phyloP scores from a whole-genome alignment of 225 moss, liverwort and hornwort species.

The Marchantia paleacea region DNA sequence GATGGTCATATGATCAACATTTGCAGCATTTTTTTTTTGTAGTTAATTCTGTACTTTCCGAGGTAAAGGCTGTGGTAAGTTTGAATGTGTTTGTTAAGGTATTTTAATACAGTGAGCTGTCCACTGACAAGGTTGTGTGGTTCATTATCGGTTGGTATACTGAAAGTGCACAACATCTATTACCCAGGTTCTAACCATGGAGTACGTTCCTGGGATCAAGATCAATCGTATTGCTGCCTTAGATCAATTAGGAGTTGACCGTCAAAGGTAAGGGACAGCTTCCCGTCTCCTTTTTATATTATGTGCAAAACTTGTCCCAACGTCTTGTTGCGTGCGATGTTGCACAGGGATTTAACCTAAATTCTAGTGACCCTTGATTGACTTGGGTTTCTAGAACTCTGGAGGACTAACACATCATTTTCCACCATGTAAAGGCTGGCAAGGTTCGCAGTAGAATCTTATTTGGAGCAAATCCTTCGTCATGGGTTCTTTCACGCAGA shows the following conservation, averaged over 20 bases:
- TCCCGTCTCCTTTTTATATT: not conserved
- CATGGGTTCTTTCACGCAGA: slow-evolving; percentile 99
- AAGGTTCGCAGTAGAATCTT: slow-evolving; percentile 89
- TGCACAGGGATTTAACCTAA: too few species aligned
- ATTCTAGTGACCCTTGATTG: too few species aligned
- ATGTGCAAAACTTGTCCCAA: not conserved
- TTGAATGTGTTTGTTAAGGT: not conserved
- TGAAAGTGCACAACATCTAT: not conserved
- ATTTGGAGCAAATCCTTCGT: slow-evolving; percentile 95
- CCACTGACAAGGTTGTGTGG: not conserved
- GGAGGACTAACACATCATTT: not conserved
- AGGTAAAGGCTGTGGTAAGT: not conserved
- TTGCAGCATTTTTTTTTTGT: not conserved
- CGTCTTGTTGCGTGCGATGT: too few species aligned
- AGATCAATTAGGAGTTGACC: slow-evolving; percentile 94
- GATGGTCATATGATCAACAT: not conserved
- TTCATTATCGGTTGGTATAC: not conserved
- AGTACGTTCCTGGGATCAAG: slow-evolving; percentile 98
- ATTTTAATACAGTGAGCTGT: not conserved
- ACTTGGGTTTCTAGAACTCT: too few species aligned
- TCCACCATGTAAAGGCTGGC: slow-evolving; percentile 60
- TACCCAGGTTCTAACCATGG: slow-evolving; percentile 88
- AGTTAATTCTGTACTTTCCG: not conserved
- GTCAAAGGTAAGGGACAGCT: slow-evolving; percentile 52
- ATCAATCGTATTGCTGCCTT: slow-evolving; percentile 85